These are phyloP conservation scores for Yamadazyma siamensis DNA, from an alignment of 1,139 yeast genomes.

Conservation along the genomic window DNA sequence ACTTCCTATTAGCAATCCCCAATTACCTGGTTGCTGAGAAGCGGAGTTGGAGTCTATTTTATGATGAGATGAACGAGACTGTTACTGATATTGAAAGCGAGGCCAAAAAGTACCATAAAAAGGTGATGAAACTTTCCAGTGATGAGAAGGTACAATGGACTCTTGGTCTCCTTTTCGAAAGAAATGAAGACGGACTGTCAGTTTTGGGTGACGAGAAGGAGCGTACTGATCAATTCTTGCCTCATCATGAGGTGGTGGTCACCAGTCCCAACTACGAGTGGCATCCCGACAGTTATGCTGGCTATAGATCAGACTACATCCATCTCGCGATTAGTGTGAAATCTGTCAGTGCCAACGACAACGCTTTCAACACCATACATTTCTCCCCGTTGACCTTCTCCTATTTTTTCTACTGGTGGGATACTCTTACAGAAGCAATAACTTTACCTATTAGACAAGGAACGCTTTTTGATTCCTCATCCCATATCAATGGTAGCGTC, in stretches of 20 bases:
- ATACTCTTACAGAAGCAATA: conserved; percentile 61
- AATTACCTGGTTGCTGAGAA: conserved; percentile 38
- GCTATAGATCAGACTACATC: conserved; percentile 74
- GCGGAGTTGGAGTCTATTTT: conserved; percentile 35
- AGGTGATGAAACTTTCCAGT: conserved; percentile 37
- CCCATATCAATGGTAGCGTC: conserved; percentile 31
- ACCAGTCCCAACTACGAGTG: conserved; percentile 38
- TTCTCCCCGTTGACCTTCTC: conserved; percentile 66
- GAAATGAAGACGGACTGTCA: conserved; percentile 22
- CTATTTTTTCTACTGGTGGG: conserved; percentile 85
- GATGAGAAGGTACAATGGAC: conserved; percentile 42
- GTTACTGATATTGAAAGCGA: conserved; percentile 23
- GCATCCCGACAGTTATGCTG: conserved; percentile 70
- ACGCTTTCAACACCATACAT: conserved; percentile 67
- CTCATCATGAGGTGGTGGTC: conserved; percentile 42
- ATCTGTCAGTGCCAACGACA: conserved; percentile 29
- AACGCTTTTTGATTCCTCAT: conserved; percentile 43
- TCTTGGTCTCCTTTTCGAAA: conserved; percentile 40
- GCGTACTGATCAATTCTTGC: conserved; percentile 30
- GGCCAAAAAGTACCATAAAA: conserved; percentile 32
- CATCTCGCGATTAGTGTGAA: conserved; percentile 66
- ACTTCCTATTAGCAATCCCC: conserved; percentile 68
- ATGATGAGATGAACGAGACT: conserved; percentile 21
- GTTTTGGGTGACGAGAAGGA: conserved; percentile 29
- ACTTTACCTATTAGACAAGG: conserved; percentile 81